Evolutionary conservation across 2,329 filamentous ascomycete genomes (phyloP).

Genomic region (Paecilomyces fulvus): DNA sequence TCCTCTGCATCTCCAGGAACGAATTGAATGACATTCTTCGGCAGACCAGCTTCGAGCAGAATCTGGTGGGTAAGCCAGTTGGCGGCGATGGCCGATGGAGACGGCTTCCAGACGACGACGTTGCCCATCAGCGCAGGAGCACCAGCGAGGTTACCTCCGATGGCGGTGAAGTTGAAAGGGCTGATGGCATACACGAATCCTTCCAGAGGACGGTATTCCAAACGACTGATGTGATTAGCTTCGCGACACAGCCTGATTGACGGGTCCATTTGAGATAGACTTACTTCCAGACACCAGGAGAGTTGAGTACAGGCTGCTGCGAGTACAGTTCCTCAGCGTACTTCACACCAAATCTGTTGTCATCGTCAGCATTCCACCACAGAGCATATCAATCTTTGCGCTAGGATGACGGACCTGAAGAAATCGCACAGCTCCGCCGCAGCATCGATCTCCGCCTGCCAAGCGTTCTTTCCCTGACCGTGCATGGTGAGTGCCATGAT

Average conservation of each 20-base stretch:
- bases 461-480: constrained; percentile 95
- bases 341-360: constrained; percentile 67
- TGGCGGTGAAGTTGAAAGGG: constrained; percentile 95
- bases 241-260: neutral
- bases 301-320: constrained; percentile 77
- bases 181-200: constrained; percentile 91
- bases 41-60: constrained; percentile 82
- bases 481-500: constrained; percentile 95
- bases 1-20: constrained; percentile 78
- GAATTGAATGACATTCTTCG: constrained; percentile 83
- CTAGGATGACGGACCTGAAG: constrained; percentile 46
- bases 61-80: constrained; percentile 87
- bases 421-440: constrained; percentile 91
- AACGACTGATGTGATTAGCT: constrained; percentile 41
- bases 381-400: too few relatives aligned
- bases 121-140: constrained; percentile 86
- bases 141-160: constrained; percentile 74
- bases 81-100: constrained; percentile 72
- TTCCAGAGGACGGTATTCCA: constrained; percentile 81
- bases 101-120: constrained; percentile 94
- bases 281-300: constrained; percentile 76
- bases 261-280: constrained; percentile 9
- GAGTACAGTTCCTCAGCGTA: constrained; percentile 87
- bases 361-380: neutral
- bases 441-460: constrained; percentile 97